Base-by-base conservation (phyloP, 345 rosid species). In the Linum lewisii region DNA sequence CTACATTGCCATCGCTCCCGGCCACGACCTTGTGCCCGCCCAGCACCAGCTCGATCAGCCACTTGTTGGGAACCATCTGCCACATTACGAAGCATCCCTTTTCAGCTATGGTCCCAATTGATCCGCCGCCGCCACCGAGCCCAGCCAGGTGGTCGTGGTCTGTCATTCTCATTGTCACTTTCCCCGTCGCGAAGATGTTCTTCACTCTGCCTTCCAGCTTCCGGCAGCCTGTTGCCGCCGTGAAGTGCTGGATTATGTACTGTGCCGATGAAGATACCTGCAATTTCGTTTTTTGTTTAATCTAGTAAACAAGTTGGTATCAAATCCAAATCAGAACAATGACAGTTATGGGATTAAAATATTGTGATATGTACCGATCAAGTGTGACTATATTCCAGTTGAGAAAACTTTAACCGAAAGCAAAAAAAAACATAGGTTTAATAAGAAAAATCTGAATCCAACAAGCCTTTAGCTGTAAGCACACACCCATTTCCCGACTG, bases 11-110 rank as follows among this genome's bases (percentile, higher is more conserved):
- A 62, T 93, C 84, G 61, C 99, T 81, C 19, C 97, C 95, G 16
- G 99, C 97, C 23, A 84, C 69, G 53, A 89, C 83, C 79, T 89
- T 89, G 45, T 83, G 86, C 6, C 89, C 94, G 2, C 76, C 85
- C 21, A 83, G 75, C 15, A 85, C 97, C 0, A 93, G 81, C 73
- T 93, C 97, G 36, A 93, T 77, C 18, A 89, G 82, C 99, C 97
- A 93, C 67, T 79, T 89, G 61, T 89, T 74, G 5, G 99, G 99
- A 57, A 78, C 51, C 99, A 93, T 89, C 81, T 89, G 97, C 99
- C 99, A 93, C 88, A 89, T 89, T 8, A 93, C 99, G 21, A 93
- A 93, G 65, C 99, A 89, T 18, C 99, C 99, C 36, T 83, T 93
- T 36, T 84, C 81, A 1, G 84, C 68, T 9, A 69, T 64, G 38